Base-by-base conservation (phyloP, 305 asterid genomes). In the Solanum hybrid region DNA sequence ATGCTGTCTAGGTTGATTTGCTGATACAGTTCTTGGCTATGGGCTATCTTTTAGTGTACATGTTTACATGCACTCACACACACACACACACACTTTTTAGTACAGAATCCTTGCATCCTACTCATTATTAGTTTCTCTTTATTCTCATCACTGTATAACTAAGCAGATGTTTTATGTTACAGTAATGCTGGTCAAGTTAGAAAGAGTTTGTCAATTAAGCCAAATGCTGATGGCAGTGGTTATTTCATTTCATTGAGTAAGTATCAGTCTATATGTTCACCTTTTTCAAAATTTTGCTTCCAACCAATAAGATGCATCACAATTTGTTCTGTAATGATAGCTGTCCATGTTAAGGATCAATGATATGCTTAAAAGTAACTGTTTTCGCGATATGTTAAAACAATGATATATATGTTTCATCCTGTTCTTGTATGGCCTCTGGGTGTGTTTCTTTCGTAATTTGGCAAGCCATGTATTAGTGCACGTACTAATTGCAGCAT, bases 171-270 rank as follows among this genome's bases (percentile, higher is more conserved):
- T 82, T 68, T 89, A 39, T 90, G 84, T 38, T 79, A 76, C 96
- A 97, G 99, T 89, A 94, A 94, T 94, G 99, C 98, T 90, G 99
- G 99, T 86, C 97, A 97, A 93, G 96, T 97, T 85, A 94, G 98
- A 92, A 97, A 97, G 94, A 96, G 93, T 91, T 93, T 97, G 89
- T 96, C 98, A 12, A 90, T 97, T 84, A 96, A 95, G 92, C 94
- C 98, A 73, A 97, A 92, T 90, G 93, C 92, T 89, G 98, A 95
- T 90, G 96, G 95, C 57, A 95, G 93, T 92, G 99, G 99, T 89
- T 97, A 95, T 94, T 95, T 97, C 89, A 80, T 97, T 79, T 92
- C 94, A 75, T 91, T 97, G 93, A 95, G 99, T 96, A 95, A 94
- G 99, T 91, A 57, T 75, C 75, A 65, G 14, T 32, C 34, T 29